Base-by-base conservation (phyloP, 176 grass and related monocot genomes). In the Coix lacrymajobi region DNA sequence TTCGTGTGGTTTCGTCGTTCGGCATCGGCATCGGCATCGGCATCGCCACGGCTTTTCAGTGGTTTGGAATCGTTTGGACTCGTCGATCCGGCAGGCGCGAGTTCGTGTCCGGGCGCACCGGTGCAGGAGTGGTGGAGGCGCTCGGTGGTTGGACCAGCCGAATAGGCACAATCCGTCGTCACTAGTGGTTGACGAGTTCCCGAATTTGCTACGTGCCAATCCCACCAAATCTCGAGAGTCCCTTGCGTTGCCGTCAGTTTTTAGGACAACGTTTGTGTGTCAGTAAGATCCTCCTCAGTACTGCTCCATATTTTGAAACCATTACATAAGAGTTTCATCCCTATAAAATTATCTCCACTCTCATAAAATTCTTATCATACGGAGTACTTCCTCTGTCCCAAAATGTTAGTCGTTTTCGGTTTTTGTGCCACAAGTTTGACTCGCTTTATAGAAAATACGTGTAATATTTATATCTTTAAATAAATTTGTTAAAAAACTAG, bases 41-140 rank as follows among this genome's bases (percentile, higher is more conserved):
- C 32, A 14, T 30, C 32, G 19, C 24, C n/a, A 71, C 39, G 22
- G 6, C 76, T 52, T 71, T 32, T 13, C 57, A 76, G 81, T 74
- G 75, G 81, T 45, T 88, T 73, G 37, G 38, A 57, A 7, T 62
- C 73, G 69, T 44, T 79, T 52, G 84, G 88, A 62, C 25, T 79
- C 31, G 37, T 54, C 51, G 66, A 64, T 4, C 14, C 0, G 69
- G 40, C 25, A 24, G 69, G 39, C 68, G 39, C 1, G 68, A 17
- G 52, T 11, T 57, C 7, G 39, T 20, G 40, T 71, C 69, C 24
- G 37, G 67, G 37, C 8, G 13, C 24, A 29, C 13, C 40, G 24
- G 43, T 77, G 78, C 26, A 62, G 57, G 34, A 15, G 32, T 7
- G 24, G 44, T 77, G 82, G 19, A 62, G 57, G 52, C 13, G 48